A percentile compares a stretch with the other conserved stretches of the same genome.
These are phyloP conservation scores for Acanthamoeba lenticulata DNA, from an alignment of 208 protist genomes.

Conservation along the genomic window DNA sequence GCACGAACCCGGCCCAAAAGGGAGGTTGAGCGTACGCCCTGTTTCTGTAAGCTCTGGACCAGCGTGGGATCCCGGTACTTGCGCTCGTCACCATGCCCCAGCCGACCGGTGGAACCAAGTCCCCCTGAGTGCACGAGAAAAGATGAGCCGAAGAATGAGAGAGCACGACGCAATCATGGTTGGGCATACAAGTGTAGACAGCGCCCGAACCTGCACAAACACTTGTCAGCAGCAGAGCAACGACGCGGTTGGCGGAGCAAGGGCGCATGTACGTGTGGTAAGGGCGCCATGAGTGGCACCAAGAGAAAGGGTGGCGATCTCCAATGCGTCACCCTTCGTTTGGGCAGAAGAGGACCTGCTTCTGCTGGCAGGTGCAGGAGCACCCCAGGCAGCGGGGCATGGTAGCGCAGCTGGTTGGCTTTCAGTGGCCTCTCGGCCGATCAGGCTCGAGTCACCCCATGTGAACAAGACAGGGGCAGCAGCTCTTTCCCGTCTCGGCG, in stretches of 20 bases:
- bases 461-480: neutral
- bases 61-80: conserved; percentile 45
- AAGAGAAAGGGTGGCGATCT: neutral
- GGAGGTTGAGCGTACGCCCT: neutral
- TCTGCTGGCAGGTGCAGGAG: neutral
- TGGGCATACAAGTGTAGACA: neutral
- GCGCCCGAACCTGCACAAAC: neutral
- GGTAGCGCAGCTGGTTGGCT: neutral
- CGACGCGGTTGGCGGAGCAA: neutral
- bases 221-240: neutral
- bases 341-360: neutral
- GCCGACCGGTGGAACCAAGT: neutral
- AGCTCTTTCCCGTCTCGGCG: neutral
- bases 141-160: neutral
- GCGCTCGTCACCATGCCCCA: conserved; percentile 50
- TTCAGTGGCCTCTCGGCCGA: neutral
- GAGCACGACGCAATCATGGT: neutral
- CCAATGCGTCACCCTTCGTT: neutral
- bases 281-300: conserved; percentile 23
- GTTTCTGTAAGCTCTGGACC: neutral
- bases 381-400: neutral
- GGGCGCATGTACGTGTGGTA: neutral
- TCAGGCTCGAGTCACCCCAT: conserved; percentile 28
- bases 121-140: neutral
- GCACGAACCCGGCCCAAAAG: neutral